Evolutionary conservation across 495 filamentous ascomycete species (phyloP).

Genomic region (Lasiosphaeris hirsuta): DNA sequence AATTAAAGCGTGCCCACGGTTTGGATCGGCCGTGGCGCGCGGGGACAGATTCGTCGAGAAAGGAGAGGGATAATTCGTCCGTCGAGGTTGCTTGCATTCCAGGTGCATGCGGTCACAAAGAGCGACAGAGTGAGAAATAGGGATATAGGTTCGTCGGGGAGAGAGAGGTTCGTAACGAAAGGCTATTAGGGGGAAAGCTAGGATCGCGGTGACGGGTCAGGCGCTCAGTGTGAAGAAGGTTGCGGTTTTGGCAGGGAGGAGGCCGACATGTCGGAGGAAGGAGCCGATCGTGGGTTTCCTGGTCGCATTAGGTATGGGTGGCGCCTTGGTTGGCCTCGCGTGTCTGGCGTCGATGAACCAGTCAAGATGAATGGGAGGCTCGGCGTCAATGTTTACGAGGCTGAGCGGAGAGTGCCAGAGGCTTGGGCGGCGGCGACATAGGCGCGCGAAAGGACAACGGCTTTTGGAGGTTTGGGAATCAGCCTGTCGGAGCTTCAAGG

Average conservation of each 20-base stretch:
- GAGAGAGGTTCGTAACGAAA: not conserved
- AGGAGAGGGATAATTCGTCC: slow-evolving; percentile 8
- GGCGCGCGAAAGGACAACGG: no score
- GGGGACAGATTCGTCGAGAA: not conserved
- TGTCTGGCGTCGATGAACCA: not conserved
- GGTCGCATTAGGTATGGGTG: slow-evolving; percentile 8
- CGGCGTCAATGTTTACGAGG: slow-evolving; percentile 1
- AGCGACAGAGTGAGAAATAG: not conserved
- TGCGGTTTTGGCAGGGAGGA: slow-evolving; percentile 7
- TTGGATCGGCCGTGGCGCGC: not conserved
- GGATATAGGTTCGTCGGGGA: not conserved
- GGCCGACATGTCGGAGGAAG: slow-evolving; percentile 15
- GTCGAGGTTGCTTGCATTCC: slow-evolving; percentile 8
- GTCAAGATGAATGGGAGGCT: not conserved
- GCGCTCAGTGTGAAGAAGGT: slow-evolving; percentile 5
- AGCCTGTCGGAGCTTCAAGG: slow-evolving; percentile 6
- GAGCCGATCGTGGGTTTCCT: slow-evolving; percentile 2
- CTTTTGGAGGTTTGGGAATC: not conserved
- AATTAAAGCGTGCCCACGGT: not conserved
- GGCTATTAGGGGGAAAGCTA: not conserved
- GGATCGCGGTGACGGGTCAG: not conserved
- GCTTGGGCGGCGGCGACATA: no score
- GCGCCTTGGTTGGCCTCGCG: not conserved
- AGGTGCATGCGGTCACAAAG: slow-evolving; percentile 6
- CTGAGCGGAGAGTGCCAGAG: not conserved